Evolutionary conservation across 441 rosid genomes (phyloP), one percentile per base, ranked within the genome.

Genomic region (Macaranga tanarius): DNA sequence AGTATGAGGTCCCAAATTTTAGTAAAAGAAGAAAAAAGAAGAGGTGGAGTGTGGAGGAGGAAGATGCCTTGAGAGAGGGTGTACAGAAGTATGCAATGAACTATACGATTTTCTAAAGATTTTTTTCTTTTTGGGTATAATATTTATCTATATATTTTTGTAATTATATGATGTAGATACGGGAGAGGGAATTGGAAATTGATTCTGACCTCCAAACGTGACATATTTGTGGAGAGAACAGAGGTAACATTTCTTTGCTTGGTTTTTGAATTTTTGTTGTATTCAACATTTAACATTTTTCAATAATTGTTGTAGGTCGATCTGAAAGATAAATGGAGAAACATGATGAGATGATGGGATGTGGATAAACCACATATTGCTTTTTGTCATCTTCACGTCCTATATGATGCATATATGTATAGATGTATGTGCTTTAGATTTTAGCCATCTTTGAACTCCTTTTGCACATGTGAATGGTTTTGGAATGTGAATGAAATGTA

Each of bases 311-410:
- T 60, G 60, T 71, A 82, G 81, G 84, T 73, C 48, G 83, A 86
- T 80, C 69, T 86, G 60, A 83, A 83, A 76, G 84, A 83, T 68
- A 81, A 80, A 34, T 83, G 86, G 86, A 77, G 86, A 72, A 83
- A 83, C 55, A 65, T 79, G 84, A 76, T 59, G 23, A 67, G 62
- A 31, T 67, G 60, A 55, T 20, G 20, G n/a, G 47, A 13, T 19
- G 9, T 56, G 31, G 7, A 9, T 10, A 4, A 5, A 2, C 45
- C 34, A 7, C 10, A 12, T 5, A 34, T 52, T 31, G 9, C 28
- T 28, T 23, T 28, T 50, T 2, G 7, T 34, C 13, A n/a, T 31
- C 22, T 11, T 50, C 17, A 12, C 20, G 9, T 34, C 60, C 26
- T 15, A 25, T 54, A 22, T 19, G 23, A 7, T 6, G 23, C 25